Evolutionary conservation across 164 flowering plant genomes (phyloP).

Genomic region (Dillenia suffruticosa): DNA sequence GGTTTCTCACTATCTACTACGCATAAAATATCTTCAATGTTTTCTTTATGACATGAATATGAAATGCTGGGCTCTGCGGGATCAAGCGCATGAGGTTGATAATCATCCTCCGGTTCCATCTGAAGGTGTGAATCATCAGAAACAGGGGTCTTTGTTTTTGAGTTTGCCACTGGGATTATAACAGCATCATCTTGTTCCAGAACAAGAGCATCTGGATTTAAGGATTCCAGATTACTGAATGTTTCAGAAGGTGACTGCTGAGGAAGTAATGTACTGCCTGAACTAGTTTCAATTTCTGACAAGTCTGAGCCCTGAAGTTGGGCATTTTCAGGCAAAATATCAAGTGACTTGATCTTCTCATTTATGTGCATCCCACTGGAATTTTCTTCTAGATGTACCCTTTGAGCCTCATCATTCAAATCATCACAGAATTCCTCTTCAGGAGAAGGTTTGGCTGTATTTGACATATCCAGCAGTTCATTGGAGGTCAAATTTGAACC

Average conservation of each 20-base stretch:
- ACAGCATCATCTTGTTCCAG: conserved; percentile 14
- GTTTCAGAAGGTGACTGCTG: conserved; percentile 5
- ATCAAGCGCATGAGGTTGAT: conserved; percentile 18
- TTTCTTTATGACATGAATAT: conserved; percentile 14
- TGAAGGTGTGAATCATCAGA: conserved; percentile 4
- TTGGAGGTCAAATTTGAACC: conserved; percentile 6
- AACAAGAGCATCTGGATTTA: conserved; percentile 12
- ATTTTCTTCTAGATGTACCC: conserved; percentile 16
- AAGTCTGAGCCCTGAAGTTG: conserved; percentile 13
- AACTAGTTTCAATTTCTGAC: conserved; percentile 16
- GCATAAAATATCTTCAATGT: conserved; percentile 11
- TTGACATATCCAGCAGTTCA: conserved; percentile 7
- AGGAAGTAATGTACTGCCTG: conserved; percentile 6
- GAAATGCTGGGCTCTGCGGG: conserved; percentile 15
- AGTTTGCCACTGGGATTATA: conserved; percentile 8
- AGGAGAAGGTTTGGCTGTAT: conserved; percentile 11
- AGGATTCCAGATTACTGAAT: conserved; percentile 9
- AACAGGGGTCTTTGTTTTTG: conserved; percentile 6
- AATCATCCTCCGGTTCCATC: conserved; percentile 13
- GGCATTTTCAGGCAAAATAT: conserved; percentile 12
- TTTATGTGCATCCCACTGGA: conserved; percentile 7
- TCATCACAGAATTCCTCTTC: conserved; percentile 10
- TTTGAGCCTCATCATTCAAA: conserved; percentile 12
- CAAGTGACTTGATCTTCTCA: conserved; percentile 13
- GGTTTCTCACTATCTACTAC: conserved; percentile 11